phyloP scores from a whole-genome alignment of 2,329 filamentous ascomycete species.

The Diaporthe vexans region DNA sequence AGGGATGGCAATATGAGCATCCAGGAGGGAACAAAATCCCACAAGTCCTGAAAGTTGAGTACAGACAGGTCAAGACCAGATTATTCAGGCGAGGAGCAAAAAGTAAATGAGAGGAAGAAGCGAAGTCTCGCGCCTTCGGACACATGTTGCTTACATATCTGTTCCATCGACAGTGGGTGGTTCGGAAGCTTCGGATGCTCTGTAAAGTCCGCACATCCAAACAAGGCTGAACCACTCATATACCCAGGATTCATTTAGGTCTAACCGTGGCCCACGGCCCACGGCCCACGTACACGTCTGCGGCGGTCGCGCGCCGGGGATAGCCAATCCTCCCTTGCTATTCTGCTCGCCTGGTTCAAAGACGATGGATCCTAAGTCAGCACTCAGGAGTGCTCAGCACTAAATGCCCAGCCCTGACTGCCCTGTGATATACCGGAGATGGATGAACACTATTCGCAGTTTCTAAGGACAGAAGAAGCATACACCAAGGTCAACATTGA shows the following conservation, averaged over 20 bases:
- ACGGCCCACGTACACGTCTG: not conserved
- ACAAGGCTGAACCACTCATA: slow-evolving; percentile 25
- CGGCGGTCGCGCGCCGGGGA: not conserved
- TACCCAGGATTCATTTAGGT: not conserved
- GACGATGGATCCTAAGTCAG: not conserved
- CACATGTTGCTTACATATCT: slow-evolving; percentile 26
- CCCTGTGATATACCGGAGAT: not conserved
- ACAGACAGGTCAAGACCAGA: not conserved
- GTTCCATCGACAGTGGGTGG: not conserved
- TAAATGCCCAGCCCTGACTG: not conserved
- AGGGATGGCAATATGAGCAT: not conserved
- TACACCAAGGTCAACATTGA: not conserved
- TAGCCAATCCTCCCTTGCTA: slow-evolving; percentile 1
- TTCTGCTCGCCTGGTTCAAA: not conserved
- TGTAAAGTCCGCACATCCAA: slow-evolving; percentile 17
- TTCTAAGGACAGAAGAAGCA: not conserved
- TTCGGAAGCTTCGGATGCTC: slow-evolving; percentile 30
- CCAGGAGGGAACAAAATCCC: too few species aligned
- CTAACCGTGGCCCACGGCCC: not conserved
- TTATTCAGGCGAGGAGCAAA: not conserved
- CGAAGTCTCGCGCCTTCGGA: not conserved
- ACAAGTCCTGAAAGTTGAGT: not conserved
- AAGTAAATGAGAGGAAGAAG: not conserved
- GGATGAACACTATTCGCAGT: not conserved
- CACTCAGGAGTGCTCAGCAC: slow-evolving; percentile 1